Evolutionary conservation across 371 early-diverging fungal genomes (phyloP).

Genomic region (Mucor plumbeus): DNA sequence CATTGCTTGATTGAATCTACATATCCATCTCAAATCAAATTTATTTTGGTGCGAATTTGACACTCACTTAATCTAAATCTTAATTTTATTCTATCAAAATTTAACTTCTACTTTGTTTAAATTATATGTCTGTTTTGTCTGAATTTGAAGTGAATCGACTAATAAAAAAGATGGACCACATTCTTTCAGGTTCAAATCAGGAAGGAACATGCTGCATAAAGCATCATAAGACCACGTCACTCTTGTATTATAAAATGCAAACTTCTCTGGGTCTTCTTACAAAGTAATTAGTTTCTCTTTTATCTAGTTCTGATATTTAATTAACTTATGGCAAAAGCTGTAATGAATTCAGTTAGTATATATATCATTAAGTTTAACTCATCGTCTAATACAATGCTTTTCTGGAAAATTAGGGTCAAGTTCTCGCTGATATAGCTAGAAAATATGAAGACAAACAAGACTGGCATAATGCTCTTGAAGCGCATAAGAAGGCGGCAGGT

Average conservation of each 20-base stretch:
- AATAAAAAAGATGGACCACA: too few relatives aligned
- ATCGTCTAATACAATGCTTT: background rate
- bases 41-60: too few relatives aligned
- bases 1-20: too few relatives aligned
- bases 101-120: too few relatives aligned
- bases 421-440: background rate
- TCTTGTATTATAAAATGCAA: background rate
- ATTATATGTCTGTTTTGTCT: too few relatives aligned
- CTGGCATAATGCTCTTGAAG: conserved; percentile 6
- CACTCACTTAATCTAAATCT: too few relatives aligned
- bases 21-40: too few relatives aligned
- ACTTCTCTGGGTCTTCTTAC: background rate
- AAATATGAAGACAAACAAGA: conserved; percentile 7
- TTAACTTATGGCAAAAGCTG: conserved; percentile 3
- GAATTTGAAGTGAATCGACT: too few relatives aligned
- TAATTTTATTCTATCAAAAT: too few relatives aligned
- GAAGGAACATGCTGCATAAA: background rate
- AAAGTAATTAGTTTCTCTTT: background rate
- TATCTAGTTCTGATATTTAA: background rate
- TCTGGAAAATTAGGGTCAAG: background rate
- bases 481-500: conserved; percentile 8
- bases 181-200: too few relatives aligned
- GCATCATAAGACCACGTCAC: conserved; percentile 5
- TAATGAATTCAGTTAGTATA: conserved; percentile 1
- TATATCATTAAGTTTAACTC: background rate